Evolutionary conservation across 768 basidiomycete species (phyloP), one percentile per base, ranked within the genome.

Genomic region (Mycena kentingensis): DNA sequence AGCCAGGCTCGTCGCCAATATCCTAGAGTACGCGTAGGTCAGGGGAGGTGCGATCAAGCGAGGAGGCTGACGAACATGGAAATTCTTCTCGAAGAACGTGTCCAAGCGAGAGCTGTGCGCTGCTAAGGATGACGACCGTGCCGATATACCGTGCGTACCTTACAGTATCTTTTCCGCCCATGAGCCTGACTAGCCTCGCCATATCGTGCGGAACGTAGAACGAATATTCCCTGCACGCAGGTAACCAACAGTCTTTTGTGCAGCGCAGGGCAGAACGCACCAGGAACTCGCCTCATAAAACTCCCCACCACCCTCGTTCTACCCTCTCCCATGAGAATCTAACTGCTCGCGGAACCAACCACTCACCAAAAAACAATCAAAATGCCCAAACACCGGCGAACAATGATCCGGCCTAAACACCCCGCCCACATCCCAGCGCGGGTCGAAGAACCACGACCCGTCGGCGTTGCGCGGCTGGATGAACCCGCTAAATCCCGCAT

Each of bases 381-480:
- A 24, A 18, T 58, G 57, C 22, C 57, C 57, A 22, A 48, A 58
- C 22, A 58, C 49, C 5, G 49, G 39, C 19, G 54, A 55, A 28
- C 58, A 60, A 26, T 60, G 58, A 51, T 60, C 58, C 12, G 58
- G 54, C 5, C 58, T 50, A 47, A 60, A 60, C 6, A 60, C 44
- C 21, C 55, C 21, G 46, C 43, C 37, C 13, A 55, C 35, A 24
- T 59, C 58, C 3, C 12, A 59, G n/a, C 58, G 53, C 2, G 58
- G 58, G 21, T 59, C 58, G 32, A 52, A 59, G 18, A 49, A 59
- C 50, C 50, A 59, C 42, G 53, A 49, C 43, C 58, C 58, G 22
- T 55, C 39, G 1, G 53, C 53, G 7, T n/a, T 35, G 1, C 58
- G 46, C 6, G 58, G 54, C 51, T 60, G 58, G 35, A 60, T 55